These are phyloP conservation scores for Hyaloscypha variabilis DNA, from an alignment of 495 filamentous ascomycete genomes.

Conservation along the genomic window DNA sequence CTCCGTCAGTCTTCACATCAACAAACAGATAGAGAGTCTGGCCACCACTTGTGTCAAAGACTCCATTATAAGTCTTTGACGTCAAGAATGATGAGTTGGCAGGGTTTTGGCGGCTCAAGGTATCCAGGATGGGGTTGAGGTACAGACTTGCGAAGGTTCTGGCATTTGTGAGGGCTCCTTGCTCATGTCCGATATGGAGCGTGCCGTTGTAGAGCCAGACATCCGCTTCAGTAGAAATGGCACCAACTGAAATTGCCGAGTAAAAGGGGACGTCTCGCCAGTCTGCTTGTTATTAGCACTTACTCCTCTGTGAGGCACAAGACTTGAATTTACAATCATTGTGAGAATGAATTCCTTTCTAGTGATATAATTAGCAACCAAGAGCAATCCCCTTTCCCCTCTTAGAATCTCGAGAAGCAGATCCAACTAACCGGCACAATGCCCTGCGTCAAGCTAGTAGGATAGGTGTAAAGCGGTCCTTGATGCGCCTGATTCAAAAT, in stretches of 20 bases:
- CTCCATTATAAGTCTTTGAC: slow-evolving; percentile 47
- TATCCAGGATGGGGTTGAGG: slow-evolving; percentile 60
- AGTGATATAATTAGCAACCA: background rate
- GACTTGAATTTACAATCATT: slow-evolving; percentile 68
- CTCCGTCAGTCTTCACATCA: slow-evolving; percentile 65
- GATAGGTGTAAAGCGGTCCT: slow-evolving; percentile 28
- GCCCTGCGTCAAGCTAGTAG: slow-evolving; percentile 32
- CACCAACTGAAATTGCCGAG: slow-evolving; percentile 64
- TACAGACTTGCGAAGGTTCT: slow-evolving; percentile 66
- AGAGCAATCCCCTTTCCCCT: background rate
- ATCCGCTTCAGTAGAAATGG: slow-evolving; percentile 81
- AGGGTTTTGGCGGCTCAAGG: slow-evolving; percentile 55
- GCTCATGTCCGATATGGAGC: slow-evolving; percentile 61
- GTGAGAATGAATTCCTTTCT: slow-evolving; percentile 62
- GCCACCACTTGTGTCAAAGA: slow-evolving; percentile 59
- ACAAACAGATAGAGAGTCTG: slow-evolving; percentile 65
- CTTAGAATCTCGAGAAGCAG: background rate
- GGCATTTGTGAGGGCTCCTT: slow-evolving; percentile 46
- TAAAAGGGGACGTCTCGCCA: slow-evolving; percentile 72
- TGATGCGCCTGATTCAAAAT: slow-evolving; percentile 29
- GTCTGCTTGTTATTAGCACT: slow-evolving; percentile 20
- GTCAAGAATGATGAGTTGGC: slow-evolving; percentile 38
- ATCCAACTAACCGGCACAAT: slow-evolving; percentile 27
- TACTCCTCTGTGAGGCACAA: background rate
- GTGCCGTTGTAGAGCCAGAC: slow-evolving; percentile 76